Evolutionary conservation across 1,139 yeast species (phyloP), one percentile per base, ranked within the genome.

Genomic region (Taphrina flavorubra): DNA sequence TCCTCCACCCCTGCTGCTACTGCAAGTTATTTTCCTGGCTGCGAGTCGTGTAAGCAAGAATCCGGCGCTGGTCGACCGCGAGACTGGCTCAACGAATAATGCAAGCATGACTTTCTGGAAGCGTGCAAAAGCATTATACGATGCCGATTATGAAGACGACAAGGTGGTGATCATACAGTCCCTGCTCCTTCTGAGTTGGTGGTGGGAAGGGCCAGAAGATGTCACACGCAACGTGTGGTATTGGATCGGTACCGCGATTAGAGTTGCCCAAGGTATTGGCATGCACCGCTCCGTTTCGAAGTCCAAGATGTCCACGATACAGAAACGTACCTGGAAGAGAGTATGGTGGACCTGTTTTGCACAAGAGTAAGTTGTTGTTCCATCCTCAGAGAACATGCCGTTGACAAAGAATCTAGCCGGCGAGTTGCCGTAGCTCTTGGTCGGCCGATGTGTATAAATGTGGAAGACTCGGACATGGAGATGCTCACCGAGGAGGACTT

Each of bases 271-370:
- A 75, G 92, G 92, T 11, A 86, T 87, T 77, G 95, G 95, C 0
- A 82, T 89, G 74, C 94, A 90, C 76, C 81, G 92, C 74, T 72
- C 73, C 63, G 74, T 71, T 18, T 73, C 72, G 20, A 67, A 72
- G 37, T 73, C 77, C 1, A 74, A 74, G 39, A 73, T 77, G 70
- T 72, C 79, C 47, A 72, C 75, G 1, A 79, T 82, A 25, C 89
- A 87, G 69, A 84, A 85, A 75, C 83, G 85, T 70, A 79, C 86
- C 69, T 86, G 90, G 85, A 83, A 88, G 72, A 80, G 92, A 64
- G 82, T 89, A 31, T 90, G 94, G 92, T 90, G 96, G 96, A 82
- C 88, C 70, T 78, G 89, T 37, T 88, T 88, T 76, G 85, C 86
- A 71, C 86, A 89, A 62, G 53, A 42, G 62, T 58, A 14, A 44